Evolutionary conservation across 2,329 filamentous ascomycete genomes (phyloP).

Genomic region (Aspergillus brunneoviolaceus): DNA sequence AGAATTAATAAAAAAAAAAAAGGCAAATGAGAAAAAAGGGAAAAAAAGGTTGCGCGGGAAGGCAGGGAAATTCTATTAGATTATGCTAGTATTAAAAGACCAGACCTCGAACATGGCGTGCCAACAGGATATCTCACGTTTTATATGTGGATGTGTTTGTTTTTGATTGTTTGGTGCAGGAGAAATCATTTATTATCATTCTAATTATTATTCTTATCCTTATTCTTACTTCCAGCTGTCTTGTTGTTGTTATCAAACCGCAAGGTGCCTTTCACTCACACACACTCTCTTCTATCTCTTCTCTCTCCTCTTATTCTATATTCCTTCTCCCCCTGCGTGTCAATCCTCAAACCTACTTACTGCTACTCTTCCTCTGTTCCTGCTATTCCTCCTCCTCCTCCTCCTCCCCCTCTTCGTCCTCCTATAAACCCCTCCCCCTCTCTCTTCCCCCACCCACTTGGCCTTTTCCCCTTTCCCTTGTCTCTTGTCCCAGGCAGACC

Average conservation of each 20-base stretch:
- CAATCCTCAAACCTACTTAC: not conserved
- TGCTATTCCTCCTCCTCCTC: not conserved
- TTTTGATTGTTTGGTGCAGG: no score
- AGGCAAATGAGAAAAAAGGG: slow-evolving; percentile 14
- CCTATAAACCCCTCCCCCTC: not conserved
- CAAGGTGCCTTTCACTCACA: not conserved
- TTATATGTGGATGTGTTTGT: not conserved
- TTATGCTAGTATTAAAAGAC: not conserved
- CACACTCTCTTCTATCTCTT: not conserved
- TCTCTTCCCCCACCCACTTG: not conserved
- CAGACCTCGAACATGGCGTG: not conserved
- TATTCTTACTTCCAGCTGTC: not conserved
- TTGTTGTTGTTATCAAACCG: not conserved
- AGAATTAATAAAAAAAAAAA: slow-evolving; percentile 4
- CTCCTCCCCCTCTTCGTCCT: not conserved
- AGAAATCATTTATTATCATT: not conserved
- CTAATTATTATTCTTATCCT: no score
- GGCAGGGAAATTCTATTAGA: not conserved
- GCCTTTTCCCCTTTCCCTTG: not conserved
- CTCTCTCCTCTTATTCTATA: not conserved
- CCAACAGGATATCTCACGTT: not conserved
- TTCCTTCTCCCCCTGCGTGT: not conserved
- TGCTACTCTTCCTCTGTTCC: not conserved
- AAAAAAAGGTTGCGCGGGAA: slow-evolving; percentile 10
- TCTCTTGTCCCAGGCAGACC: not conserved